A percentile compares a stretch with the other conserved stretches of the same genome.
phyloP scores from a whole-genome alignment of 495 filamentous ascomycete genomes.

The Neurospora sp. region DNA sequence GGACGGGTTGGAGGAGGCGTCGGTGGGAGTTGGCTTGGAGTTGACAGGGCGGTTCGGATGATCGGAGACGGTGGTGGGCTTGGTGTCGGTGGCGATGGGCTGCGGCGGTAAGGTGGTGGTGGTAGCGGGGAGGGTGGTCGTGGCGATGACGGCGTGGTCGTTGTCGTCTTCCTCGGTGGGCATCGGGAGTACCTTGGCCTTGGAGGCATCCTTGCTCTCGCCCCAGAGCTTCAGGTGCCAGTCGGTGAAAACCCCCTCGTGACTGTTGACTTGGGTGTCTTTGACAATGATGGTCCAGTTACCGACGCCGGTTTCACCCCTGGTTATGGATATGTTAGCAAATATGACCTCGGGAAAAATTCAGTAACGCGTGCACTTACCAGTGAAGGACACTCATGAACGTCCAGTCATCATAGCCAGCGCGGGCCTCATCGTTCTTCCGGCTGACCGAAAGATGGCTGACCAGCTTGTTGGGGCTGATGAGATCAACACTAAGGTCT shows the following conservation, averaged over 20 bases:
- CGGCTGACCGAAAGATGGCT: constrained; percentile 75
- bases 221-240: constrained; percentile 96
- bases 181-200: constrained; percentile 65
- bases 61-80: constrained; percentile 48
- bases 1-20: constrained; percentile 18
- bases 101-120: constrained; percentile 29
- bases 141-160: constrained; percentile 53
- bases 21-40: constrained; percentile 34
- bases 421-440: constrained; percentile 45
- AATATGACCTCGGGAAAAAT: not conserved
- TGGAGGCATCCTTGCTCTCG: constrained; percentile 63
- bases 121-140: constrained; percentile 29
- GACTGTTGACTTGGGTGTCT: constrained; percentile 68
- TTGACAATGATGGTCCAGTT: constrained; percentile 87
- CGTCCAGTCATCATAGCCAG: constrained; percentile 93
- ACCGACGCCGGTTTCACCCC: constrained; percentile 82
- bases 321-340: constrained; percentile 26
- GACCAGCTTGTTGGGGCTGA: constrained; percentile 70
- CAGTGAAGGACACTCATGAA: constrained; percentile 98
- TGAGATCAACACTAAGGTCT: constrained; percentile 85
- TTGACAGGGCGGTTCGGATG: constrained; percentile 70
- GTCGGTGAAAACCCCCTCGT: constrained; percentile 70
- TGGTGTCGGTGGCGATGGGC: constrained; percentile 16
- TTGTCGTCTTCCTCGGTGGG: constrained; percentile 75
- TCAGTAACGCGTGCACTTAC: constrained; percentile 38